phyloP scores from a whole-genome alignment of 768 basidiomycete species.

The Suillus paluster region DNA sequence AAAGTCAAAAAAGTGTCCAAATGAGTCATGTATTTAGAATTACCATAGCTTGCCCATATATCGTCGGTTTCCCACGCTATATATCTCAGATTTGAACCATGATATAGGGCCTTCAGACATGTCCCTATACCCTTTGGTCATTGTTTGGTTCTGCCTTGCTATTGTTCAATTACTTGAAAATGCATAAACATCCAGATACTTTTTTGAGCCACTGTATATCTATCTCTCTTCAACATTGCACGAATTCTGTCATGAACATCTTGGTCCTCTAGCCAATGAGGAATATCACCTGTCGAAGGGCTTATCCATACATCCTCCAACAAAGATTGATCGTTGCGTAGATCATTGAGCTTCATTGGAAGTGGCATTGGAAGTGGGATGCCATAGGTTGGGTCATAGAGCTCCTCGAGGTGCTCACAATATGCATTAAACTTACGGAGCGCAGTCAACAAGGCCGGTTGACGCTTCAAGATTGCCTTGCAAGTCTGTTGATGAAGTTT shows the following conservation, averaged over 20 bases:
- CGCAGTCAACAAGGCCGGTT: not conserved
- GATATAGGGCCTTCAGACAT: too few relatives aligned
- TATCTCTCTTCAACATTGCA: conserved; percentile 15
- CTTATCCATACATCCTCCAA: conserved; percentile 43
- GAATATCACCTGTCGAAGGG: conserved; percentile 13
- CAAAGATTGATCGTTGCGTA: conserved; percentile 18
- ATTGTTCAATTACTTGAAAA: too few relatives aligned
- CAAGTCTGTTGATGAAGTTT: conserved; percentile 26
- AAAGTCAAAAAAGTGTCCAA: too few relatives aligned
- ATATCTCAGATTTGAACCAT: too few relatives aligned
- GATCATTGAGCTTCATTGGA: conserved; percentile 26
- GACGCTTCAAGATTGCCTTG: conserved; percentile 3
- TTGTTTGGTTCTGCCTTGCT: too few relatives aligned
- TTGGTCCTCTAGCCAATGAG: conserved; percentile 17
- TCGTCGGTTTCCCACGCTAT: too few relatives aligned
- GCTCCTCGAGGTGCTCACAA: not conserved
- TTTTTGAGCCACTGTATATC: too few relatives aligned
- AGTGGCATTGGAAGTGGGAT: conserved; percentile 40
- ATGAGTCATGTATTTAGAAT: too few relatives aligned
- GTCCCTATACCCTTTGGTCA: too few relatives aligned
- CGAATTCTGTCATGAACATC: conserved; percentile 8
- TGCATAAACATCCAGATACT: too few relatives aligned
- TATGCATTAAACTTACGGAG: not conserved
- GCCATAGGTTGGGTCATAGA: conserved; percentile 13
- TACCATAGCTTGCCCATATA: too few relatives aligned